Conservation (phyloP, 2,329 filamentous ascomycete species). For the Talaromyces piceae region DNA sequence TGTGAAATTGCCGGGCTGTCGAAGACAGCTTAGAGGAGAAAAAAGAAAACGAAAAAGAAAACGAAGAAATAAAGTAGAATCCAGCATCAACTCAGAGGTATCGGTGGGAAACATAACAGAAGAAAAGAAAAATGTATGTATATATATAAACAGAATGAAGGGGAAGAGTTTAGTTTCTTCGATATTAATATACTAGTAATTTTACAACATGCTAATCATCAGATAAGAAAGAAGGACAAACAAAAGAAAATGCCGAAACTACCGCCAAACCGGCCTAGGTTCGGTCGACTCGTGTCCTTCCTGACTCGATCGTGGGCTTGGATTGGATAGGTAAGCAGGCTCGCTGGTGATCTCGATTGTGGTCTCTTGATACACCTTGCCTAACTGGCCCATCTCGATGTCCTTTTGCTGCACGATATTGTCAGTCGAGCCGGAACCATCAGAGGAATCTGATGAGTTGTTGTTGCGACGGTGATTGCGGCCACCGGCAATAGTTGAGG, state of each 20-base stretch:
- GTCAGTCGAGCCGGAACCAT: conserved; percentile 29
- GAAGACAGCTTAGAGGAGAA: no score
- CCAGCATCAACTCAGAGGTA: no score
- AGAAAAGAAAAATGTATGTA: no score
- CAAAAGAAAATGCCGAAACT: background rate
- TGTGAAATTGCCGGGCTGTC: no score
- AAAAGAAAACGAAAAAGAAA: no score
- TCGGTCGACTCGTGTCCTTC: background rate
- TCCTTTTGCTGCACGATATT: conserved; percentile 30
- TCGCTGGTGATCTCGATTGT: conserved; percentile 34
- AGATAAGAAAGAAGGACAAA: background rate
- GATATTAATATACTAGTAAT: no score
- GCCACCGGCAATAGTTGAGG: conserved; percentile 9
- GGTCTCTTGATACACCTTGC: conserved; percentile 38
- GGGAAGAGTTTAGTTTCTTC: no score
- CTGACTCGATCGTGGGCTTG: background rate
- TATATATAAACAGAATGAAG: no score
- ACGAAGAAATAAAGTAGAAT: no score
- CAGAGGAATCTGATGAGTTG: conserved; percentile 22
- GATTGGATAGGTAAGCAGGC: background rate
- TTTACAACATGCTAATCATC: no score
- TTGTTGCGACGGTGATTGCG: background rate
- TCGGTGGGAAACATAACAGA: no score
- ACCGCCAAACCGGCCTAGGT: background rate
- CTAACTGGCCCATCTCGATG: conserved; percentile 27